Evolutionary conservation across 805 yeast genomes (phyloP), one percentile per base, ranked within the genome.

Genomic region (Wickerhamiella lipophila): DNA sequence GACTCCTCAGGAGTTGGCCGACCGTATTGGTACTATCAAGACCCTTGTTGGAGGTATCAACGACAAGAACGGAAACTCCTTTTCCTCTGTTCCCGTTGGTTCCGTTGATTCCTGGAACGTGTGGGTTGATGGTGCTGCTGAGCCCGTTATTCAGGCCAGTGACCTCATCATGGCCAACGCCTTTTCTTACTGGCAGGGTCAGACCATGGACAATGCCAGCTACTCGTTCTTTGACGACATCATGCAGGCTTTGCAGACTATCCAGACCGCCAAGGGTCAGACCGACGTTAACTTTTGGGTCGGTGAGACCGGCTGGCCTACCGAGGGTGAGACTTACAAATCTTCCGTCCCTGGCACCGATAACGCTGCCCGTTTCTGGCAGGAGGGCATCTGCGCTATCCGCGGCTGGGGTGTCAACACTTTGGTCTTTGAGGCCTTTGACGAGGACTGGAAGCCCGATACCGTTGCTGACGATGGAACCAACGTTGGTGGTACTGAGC

Each of bases 111-210:
- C 96, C 1, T 89, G 97, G 97, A 84, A 89, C 67, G 74, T 83
- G 54, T 66, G 84, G 54, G 95, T 87, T 56, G 94, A 85, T 60
- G 92, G 82, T 60, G 77, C 72, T 57, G 72, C 80, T 55, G 59
- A 68, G 46, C 76, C 81, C 22, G 95, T 83, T 50, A 79, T 89
- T 63, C 59, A 77, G 65, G 88, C 86, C 47, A 72, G 94, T 43
- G 97, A 89, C 66, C 72, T 85, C 60, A 78, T 87, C 53, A 83
- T 81, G 65, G 94, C 95, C 61, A 89, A 89, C 64, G 96, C 96
- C 46, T 89, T 89, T 76, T 84, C 96, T 7, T 89, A 88, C 80
- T 89, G 97, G 97, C 97, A 89, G 73, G 96, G 96, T 40, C 96
- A 87, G 72, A 75, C 86, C 57, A 75, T 74, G 76, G 62, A 66